phyloP scores from a whole-genome alignment of 352 stramenopile species.

The Pythium sukuiense region DNA sequence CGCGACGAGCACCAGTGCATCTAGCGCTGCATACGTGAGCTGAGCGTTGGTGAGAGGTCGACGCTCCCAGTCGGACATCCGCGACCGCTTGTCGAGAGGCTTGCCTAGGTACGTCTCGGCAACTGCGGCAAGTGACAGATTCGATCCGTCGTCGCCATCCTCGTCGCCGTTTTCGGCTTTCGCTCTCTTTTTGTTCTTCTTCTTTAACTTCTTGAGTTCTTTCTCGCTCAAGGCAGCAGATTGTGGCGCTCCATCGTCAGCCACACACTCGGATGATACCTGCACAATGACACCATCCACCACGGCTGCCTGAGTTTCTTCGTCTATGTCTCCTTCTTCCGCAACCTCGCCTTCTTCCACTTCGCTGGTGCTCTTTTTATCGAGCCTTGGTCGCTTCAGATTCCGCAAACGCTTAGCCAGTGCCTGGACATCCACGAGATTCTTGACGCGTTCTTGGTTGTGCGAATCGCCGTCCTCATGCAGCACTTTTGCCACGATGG shows the following conservation, averaged over 20 bases:
- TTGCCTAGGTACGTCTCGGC: conserved; percentile 56
- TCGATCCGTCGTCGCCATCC: conserved; percentile 24
- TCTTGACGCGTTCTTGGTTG: neutral
- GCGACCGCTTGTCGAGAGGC: conserved; percentile 65
- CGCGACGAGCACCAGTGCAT: conserved; percentile 64
- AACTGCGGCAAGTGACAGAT: conserved; percentile 51
- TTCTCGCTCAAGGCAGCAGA: neutral
- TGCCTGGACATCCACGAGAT: conserved; percentile 57
- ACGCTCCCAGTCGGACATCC: conserved; percentile 79
- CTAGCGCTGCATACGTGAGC: conserved; percentile 69
- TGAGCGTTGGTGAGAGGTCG: conserved; percentile 65
- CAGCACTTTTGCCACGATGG: conserved; percentile 53
- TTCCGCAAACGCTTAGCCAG: conserved; percentile 29
- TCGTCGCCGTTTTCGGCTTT: conserved; percentile 20
- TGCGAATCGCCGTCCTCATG: neutral
- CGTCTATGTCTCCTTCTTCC: neutral
- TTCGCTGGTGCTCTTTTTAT: neutral
- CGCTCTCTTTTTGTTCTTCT: conserved; percentile 4
- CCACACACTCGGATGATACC: neutral
- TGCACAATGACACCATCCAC: neutral
- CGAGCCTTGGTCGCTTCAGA: neutral
- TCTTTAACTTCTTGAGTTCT: conserved; percentile 5
- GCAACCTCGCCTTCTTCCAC: conserved; percentile 6
- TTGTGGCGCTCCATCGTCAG: neutral
- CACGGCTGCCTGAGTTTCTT: neutral